Evolutionary conservation across 2,329 filamentous ascomycete species (phyloP), one percentile per base, ranked within the genome.

Genomic region (Colletotrichum eremochloae): DNA sequence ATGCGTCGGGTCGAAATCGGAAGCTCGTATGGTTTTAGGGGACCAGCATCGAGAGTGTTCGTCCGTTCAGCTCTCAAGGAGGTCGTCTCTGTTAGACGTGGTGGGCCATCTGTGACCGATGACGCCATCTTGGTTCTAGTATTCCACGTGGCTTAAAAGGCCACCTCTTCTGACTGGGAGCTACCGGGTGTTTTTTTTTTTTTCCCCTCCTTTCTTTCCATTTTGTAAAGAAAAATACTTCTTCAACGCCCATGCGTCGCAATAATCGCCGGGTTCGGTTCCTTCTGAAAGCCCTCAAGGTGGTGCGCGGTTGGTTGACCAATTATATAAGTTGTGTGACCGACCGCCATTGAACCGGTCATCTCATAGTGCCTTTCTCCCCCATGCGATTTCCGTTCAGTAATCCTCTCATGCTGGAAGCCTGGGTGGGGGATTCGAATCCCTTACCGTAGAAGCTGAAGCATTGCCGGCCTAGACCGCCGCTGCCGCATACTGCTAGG

Each of bases 301-400:
- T 38, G 15, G 24, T 40, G 9, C 29, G 38, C 38, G 24, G 29
- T 58, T 20, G 46, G 42, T 38, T 38, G 40, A 31, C 46, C 57
- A 57, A 38, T 36, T 62, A 29, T 42, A n/a, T 44, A 7, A 29
- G 65, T 29, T 24, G 18, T 58, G 15, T 50, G 38, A 24, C n/a
- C 46, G 44, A 31, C 31, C 29, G 46, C 18, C 15, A 14, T 52
- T 40, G 60, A 60, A 15, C 40, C 55, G 15, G 36, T 60, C 31
- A 56, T 65, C 58, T 29, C 61, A 9, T 52, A 48, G 50, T 40
- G 55, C 31, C 6, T n/a, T 48, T 36, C 67, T 20, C 40, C 38
- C 20, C 38, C 63, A 55, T 61, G 65, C 58, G 38, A 48, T 29
- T 53, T 24, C 7, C 53, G 69, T 64, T 72, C 53, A 69, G 69